These are phyloP conservation scores for Tetradesmus lagerheimii DNA, from an alignment of 139 green algal genomes.

Conservation along the genomic window DNA sequence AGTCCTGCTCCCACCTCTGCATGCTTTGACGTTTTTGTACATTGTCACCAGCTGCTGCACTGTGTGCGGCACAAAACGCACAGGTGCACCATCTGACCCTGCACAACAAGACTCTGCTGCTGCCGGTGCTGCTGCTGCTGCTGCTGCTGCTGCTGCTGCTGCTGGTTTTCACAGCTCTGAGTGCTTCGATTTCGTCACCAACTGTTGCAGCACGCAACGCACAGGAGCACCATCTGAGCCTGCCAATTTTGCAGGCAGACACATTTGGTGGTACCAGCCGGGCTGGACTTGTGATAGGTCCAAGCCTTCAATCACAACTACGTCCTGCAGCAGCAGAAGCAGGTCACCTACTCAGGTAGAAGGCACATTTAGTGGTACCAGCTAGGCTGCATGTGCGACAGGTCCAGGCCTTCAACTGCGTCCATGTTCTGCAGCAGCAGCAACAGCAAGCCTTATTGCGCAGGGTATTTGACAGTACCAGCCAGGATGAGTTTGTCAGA, in stretches of 20 bases:
- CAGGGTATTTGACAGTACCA: no score
- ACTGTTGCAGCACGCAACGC: conserved; percentile 45
- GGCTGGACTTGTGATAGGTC: conserved; percentile 32
- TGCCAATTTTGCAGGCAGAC: conserved; percentile 41
- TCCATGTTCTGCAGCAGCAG: conserved; percentile 25
- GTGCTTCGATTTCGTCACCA: neutral
- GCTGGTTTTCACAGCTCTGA: neutral
- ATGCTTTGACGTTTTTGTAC: no score
- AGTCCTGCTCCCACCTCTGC: no score
- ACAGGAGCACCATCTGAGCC: conserved; percentile 53
- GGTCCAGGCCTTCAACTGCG: conserved; percentile 49
- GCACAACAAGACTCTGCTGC: no score
- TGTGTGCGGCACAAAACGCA: no score
- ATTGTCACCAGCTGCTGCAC: no score
- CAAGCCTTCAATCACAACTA: conserved; percentile 52
- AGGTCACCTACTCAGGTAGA: no score
- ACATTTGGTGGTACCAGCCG: conserved; percentile 47
- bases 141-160: no score
- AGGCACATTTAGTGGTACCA: conserved; percentile 50
- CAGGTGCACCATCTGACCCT: no score
- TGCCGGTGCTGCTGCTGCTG: no score
- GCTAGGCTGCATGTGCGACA: conserved; percentile 25
- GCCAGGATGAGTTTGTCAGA: neutral
- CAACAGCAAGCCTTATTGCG: neutral
- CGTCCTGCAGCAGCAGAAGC: neutral